phyloP scores from a whole-genome alignment of 345 rosid species.

The Salix purpurea region DNA sequence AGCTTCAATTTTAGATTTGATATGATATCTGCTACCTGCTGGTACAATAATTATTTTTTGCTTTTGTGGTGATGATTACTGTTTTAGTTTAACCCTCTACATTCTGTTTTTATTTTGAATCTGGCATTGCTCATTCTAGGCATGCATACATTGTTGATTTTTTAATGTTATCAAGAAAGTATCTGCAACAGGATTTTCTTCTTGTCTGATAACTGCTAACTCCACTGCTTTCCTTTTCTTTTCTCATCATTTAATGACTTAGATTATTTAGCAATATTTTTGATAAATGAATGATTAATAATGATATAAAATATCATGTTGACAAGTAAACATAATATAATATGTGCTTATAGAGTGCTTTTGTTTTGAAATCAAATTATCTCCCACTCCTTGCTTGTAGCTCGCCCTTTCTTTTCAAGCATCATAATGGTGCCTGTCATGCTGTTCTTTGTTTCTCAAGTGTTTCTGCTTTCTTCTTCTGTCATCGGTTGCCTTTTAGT shows the following conservation, averaged over 20 bases:
- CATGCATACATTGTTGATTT: too few species aligned
- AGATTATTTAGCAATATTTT: neutral
- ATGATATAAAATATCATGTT: neutral
- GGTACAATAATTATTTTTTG: neutral
- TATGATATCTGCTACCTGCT: neutral
- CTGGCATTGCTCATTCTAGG: neutral
- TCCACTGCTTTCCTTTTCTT: neutral
- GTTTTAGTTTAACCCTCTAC: neutral
- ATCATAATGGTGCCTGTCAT: neutral
- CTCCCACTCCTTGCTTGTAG: neutral
- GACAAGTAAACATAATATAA: neutral
- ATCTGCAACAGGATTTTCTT: neutral
- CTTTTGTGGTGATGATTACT: neutral
- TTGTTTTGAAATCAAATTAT: neutral
- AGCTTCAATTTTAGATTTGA: neutral
- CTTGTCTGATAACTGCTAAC: neutral
- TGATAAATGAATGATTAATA: neutral
- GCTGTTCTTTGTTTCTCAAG: neutral
- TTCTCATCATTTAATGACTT: neutral
- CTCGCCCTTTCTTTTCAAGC: neutral
- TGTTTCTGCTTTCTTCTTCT: too few species aligned
- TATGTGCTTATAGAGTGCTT: neutral
- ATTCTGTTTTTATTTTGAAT: neutral
- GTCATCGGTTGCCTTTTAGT: too few species aligned
- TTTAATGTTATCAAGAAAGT: neutral